Evolutionary conservation across 2,329 filamentous ascomycete genomes (phyloP).

Genomic region (Diaporthe amygdali): DNA sequence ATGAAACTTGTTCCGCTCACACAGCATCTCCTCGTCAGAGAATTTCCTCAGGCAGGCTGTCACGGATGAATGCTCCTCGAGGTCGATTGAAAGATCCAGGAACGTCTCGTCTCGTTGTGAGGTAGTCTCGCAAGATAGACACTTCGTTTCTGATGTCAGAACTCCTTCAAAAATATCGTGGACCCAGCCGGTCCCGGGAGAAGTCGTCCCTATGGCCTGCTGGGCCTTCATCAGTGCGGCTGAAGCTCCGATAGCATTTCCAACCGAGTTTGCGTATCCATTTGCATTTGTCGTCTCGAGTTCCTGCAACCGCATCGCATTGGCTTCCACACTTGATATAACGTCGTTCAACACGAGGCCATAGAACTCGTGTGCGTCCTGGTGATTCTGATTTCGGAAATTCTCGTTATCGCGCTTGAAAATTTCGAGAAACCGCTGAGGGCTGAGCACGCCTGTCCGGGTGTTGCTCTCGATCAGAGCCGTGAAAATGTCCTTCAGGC

Average conservation of each 20-base stretch:
- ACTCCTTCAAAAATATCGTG: conserved; percentile 97
- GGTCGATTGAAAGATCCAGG: conserved; percentile 91
- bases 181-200: conserved; percentile 82
- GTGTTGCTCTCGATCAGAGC: conserved; percentile 82
- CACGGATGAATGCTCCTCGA: conserved; percentile 94
- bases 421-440: conserved; percentile 91
- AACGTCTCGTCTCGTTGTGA: conserved; percentile 97
- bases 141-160: conserved; percentile 94
- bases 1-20: conserved; percentile 98
- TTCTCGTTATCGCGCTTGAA: conserved; percentile 95
- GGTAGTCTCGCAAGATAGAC: conserved; percentile 92
- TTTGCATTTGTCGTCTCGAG: conserved; percentile 48
- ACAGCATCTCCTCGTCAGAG: conserved; percentile 97
- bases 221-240: conserved; percentile 34
- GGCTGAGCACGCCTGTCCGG: conserved; percentile 88
- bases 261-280: conserved; percentile 57
- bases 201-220: conserved; percentile 49
- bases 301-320: conserved; percentile 69
- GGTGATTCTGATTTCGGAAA: conserved; percentile 96
- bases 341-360: conserved; percentile 95
- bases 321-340: conserved; percentile 90
- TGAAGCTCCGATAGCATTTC: conserved; percentile 45
- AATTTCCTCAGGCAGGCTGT: conserved; percentile 96
- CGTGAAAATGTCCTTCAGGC: conserved; percentile 94
- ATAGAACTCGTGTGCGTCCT: conserved; percentile 97